Evolutionary conservation across 2,329 filamentous ascomycete species (phyloP).

Genomic region (Drechslera avenae): DNA sequence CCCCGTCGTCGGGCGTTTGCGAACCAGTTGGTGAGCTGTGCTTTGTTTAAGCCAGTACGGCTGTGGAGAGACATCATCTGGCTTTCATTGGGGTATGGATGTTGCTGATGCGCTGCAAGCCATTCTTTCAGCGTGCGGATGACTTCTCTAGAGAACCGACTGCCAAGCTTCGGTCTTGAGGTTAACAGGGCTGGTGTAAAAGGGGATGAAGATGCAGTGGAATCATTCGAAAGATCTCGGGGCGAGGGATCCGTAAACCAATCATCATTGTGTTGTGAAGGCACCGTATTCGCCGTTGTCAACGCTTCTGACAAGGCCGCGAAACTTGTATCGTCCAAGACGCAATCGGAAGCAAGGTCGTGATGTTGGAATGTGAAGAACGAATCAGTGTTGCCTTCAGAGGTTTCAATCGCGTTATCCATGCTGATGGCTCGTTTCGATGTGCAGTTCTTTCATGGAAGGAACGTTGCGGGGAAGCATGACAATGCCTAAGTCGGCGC

Average conservation of each 20-base stretch:
- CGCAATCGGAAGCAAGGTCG: neutral
- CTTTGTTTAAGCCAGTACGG: slow-evolving; percentile 31
- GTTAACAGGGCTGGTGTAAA: slow-evolving; percentile 13
- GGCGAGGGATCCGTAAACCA: slow-evolving; percentile 8
- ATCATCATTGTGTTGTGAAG: slow-evolving; percentile 2
- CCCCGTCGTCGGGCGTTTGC: slow-evolving; percentile 35
- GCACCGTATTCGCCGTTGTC: neutral
- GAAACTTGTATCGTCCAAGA: slow-evolving; percentile 9
- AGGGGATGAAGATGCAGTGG: slow-evolving; percentile 19
- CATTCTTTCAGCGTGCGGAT: slow-evolving; percentile 32
- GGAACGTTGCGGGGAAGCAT: slow-evolving; percentile 1
- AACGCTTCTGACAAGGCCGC: slow-evolving; percentile 10
- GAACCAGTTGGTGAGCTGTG: slow-evolving; percentile 37
- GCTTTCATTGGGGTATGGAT: slow-evolving; percentile 31
- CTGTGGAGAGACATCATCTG: slow-evolving; percentile 26
- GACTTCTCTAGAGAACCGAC: slow-evolving; percentile 32
- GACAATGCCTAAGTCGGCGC: neutral
- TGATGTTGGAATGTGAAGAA: slow-evolving; percentile 1
- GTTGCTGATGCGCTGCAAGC: slow-evolving; percentile 27
- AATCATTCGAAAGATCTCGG: slow-evolving; percentile 15
- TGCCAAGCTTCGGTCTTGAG: slow-evolving; percentile 22
- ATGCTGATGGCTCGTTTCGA: neutral
- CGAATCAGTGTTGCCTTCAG: neutral
- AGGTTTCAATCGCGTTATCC: neutral
- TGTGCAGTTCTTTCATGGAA: neutral